Evolutionary conservation across 2,329 filamentous ascomycete genomes (phyloP).

Genomic region (Fusarium sambucinum): DNA sequence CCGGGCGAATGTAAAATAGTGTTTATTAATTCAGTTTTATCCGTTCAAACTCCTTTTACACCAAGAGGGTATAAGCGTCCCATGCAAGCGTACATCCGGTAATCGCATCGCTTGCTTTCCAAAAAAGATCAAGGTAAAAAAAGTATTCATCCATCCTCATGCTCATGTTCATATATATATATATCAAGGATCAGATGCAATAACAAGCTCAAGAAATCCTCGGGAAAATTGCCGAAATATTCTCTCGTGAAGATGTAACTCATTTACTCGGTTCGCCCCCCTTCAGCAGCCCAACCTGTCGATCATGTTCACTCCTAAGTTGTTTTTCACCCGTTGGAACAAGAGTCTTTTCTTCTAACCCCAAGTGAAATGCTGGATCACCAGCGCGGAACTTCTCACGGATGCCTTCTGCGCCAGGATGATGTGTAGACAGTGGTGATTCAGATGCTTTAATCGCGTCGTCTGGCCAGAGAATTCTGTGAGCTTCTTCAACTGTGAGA

Average conservation of each 20-base stretch:
- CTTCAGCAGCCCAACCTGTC: slow-evolving; percentile 45
- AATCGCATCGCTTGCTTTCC: slow-evolving; percentile 11
- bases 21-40: slow-evolving; percentile 1
- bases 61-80: slow-evolving; percentile 36
- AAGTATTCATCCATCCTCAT: not conserved
- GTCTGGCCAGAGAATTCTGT: slow-evolving; percentile 57
- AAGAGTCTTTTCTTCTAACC: slow-evolving; percentile 57
- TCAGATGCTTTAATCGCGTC: slow-evolving; percentile 37
- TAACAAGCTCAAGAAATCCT: no score
- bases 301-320: slow-evolving; percentile 51
- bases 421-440: slow-evolving; percentile 4
- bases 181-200: not conserved
- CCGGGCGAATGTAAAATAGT: not conserved
- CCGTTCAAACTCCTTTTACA: slow-evolving; percentile 28
- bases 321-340: slow-evolving; percentile 53
- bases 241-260: no score
- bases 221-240: no score
- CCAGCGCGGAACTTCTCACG: slow-evolving; percentile 58
- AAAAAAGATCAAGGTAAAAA: not conserved
- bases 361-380: slow-evolving; percentile 51
- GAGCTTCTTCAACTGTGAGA: slow-evolving; percentile 57
- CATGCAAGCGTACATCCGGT: slow-evolving; percentile 12
- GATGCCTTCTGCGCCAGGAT: slow-evolving; percentile 43
- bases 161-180: not conserved
- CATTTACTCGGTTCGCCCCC: slow-evolving; percentile 39